phyloP scores from a whole-genome alignment of 2,329 filamentous ascomycete genomes.

The Sporothrix euskadiensis region DNA sequence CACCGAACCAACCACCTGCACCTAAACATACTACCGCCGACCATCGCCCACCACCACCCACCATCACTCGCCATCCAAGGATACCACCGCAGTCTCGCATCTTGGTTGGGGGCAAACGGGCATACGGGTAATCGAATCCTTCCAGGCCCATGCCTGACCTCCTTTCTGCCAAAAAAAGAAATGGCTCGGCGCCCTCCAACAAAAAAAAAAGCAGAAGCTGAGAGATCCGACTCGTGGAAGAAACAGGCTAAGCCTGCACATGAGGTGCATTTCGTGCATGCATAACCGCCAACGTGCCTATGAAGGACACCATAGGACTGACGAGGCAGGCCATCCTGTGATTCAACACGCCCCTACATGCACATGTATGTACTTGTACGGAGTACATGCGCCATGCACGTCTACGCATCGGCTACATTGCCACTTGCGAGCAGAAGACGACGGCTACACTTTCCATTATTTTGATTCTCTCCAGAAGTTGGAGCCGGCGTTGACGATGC shows the following conservation, averaged over 20 bases:
- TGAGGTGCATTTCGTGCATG: neutral
- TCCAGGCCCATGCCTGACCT: neutral
- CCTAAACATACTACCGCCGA: neutral
- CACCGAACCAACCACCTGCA: neutral
- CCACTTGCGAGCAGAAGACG: neutral
- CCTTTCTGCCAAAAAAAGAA: neutral
- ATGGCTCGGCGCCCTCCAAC: neutral
- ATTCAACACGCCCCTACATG: neutral
- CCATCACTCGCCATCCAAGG: neutral
- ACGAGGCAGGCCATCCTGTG: neutral
- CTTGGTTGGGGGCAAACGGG: conserved; percentile 3
- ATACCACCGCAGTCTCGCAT: conserved; percentile 1
- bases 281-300: neutral
- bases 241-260: neutral
- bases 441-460: conserved; percentile 8
- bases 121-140: conserved; percentile 12
- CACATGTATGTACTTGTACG: neutral
- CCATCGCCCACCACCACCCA: neutral
- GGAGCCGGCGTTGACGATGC: neutral
- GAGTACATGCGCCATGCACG: neutral
- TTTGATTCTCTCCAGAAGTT: neutral
- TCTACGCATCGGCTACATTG: neutral
- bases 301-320: neutral
- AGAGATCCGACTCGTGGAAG: conserved; percentile 21
- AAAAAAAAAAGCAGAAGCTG: neutral